Conservation (phyloP, 768 basidiomycete species). For the Arthromyces matolae region DNA sequence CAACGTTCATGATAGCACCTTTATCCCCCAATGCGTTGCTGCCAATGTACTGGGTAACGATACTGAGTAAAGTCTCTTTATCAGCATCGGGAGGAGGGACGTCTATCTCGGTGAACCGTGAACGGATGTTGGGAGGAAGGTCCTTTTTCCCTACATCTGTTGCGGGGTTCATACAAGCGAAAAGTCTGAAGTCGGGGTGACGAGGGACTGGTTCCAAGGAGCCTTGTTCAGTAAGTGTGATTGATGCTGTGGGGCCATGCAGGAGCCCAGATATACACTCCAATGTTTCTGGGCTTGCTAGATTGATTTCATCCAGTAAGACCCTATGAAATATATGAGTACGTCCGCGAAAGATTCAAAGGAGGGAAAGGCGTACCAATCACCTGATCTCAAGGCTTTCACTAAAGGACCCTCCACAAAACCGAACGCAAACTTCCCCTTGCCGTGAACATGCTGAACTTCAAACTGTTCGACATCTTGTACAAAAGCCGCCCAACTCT, state of each 20-base stretch:
- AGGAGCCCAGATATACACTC: slow-evolving; percentile 90
- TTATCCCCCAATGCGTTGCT: slow-evolving; percentile 80
- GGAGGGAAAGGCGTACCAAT: slow-evolving; percentile 67
- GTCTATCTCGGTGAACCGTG: slow-evolving; percentile 92
- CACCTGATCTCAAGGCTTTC: slow-evolving; percentile 79
- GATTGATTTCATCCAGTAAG: slow-evolving; percentile 92
- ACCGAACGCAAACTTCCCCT: slow-evolving; percentile 87
- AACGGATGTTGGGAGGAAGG: slow-evolving; percentile 84
- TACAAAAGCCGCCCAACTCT: slow-evolving; percentile 12
- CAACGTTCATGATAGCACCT: slow-evolving; percentile 83
- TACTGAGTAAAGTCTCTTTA: slow-evolving; percentile 81
- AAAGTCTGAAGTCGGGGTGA: slow-evolving; percentile 93
- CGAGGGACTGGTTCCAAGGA: slow-evolving; percentile 85
- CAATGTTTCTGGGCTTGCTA: slow-evolving; percentile 90
- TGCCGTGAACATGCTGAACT: slow-evolving; percentile 80
- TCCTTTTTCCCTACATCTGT: slow-evolving; percentile 99
- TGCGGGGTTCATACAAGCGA: slow-evolving; percentile 99
- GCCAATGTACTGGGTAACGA: slow-evolving; percentile 88
- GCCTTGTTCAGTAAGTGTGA: slow-evolving; percentile 91
- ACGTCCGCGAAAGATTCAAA: background rate
- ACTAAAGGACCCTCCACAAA: slow-evolving; percentile 97
- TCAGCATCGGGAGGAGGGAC: slow-evolving; percentile 94
- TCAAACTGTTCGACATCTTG: slow-evolving; percentile 75
- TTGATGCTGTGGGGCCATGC: slow-evolving; percentile 80
- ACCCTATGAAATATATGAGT: slow-evolving; percentile 51